Base-by-base conservation (phyloP, 1,139 yeast genomes). In the Sugiyamaella japonica region DNA sequence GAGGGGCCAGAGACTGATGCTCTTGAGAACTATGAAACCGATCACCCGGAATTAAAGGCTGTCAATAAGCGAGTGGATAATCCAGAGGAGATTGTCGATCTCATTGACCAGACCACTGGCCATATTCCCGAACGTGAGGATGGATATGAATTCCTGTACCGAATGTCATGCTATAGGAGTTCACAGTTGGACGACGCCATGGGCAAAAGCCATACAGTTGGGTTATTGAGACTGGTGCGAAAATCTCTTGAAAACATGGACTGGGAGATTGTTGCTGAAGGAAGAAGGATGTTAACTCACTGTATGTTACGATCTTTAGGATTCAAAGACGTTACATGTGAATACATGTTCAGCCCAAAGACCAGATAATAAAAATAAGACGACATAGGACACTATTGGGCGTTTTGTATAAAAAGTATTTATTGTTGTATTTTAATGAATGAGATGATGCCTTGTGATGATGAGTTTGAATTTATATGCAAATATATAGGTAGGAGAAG, bases 1-100 rank as follows among this genome's bases (percentile, higher is more conserved):
- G 74, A 74, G 43, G 90, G 90, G 0, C 83, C 86, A 0, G 89
- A 85, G 62, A 66, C 73, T 2, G 65, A 67, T 16, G 68, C 63
- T 36, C 55, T 59, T 36, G 55, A 45, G 10, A 52, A 53, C 40
- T 45, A 45, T 17, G 52, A 46, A 23, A 29, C 36, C 10, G 48
- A 34, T 10, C 36, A 32, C 31, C 56, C 56, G 12, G 41, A 49
- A 12, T 48, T 54, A 23, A 46, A 46, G 13, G 40, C 41, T 23
- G 40, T 50, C 29, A 53, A 50, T 38, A 39, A 47, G n/a, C 41
- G 48, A 13, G 48, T 37, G 15, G 50, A 46, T 15, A 45, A 41
- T 5, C 53, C 59, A 2, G 62, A 59, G 23, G 54, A 54, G 9
- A 40, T 54, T 23, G 58, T 54, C 10, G 55, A 52, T n/a, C 44